Conservation (phyloP, 2,329 filamentous ascomycete genomes). For the Huntiella savannae region DNA sequence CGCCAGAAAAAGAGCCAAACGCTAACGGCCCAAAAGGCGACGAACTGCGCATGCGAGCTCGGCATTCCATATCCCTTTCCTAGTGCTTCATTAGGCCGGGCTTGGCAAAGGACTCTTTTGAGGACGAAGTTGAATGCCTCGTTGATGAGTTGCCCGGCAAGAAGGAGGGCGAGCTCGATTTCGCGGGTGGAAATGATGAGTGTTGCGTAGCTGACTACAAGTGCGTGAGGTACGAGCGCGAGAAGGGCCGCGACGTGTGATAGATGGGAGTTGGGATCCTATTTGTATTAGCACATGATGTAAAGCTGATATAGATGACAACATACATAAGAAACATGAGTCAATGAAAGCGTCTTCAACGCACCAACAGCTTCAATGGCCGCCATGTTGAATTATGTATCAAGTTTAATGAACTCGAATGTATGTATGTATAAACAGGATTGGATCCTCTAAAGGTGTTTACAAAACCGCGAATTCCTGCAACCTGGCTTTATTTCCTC, state of each 20-base stretch:
- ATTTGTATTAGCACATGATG: constrained; percentile 1
- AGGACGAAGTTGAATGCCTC: constrained; percentile 78
- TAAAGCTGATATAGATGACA: not conserved
- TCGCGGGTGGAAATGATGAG: constrained; percentile 84
- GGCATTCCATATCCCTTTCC: constrained; percentile 98
- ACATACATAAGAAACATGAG: constrained; percentile 86
- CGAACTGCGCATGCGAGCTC: constrained; percentile 82
- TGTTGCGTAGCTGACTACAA: constrained; percentile 78
- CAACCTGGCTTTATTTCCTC: no score
- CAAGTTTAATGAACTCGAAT: no score
- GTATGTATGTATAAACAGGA: no score
- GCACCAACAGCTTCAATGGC: no score
- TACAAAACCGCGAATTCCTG: no score
- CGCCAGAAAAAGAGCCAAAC: constrained; percentile 69
- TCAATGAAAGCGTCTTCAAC: constrained; percentile 47
- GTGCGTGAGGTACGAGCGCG: constrained; percentile 76
- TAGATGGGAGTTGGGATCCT: constrained; percentile 72
- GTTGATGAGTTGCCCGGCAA: constrained; percentile 76
- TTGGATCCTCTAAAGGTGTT: no score
- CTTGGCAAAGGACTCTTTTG: constrained; percentile 83
- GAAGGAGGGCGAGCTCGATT: constrained; percentile 74
- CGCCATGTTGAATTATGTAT: no score
- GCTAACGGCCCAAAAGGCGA: constrained; percentile 75
- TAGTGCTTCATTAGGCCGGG: constrained; percentile 64
- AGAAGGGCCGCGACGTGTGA: constrained; percentile 87